Evolutionary conservation across 2,329 filamentous ascomycete species (phyloP), one percentile per base, ranked within the genome.

Genomic region (Calonectria honghensis): DNA sequence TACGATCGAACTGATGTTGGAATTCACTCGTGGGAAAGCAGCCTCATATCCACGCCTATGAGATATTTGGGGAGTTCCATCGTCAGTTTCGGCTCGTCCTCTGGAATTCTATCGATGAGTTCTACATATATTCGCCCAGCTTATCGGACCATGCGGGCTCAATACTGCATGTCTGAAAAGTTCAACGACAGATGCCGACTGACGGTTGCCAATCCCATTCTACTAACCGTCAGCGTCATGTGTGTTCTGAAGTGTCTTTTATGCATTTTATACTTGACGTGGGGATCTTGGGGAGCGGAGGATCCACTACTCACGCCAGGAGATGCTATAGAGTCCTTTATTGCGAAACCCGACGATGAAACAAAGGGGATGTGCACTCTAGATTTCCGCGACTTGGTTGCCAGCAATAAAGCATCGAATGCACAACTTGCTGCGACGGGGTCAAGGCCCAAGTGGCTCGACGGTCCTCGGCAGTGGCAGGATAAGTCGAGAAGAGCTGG

Each of bases 321-420:
- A 18, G 77, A 79, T 52, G 77, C 77, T 0, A 76, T 79, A 1
- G 75, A 76, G 20, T 79, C 77, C 2, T 79, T 79, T 5, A 73
- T 79, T 0, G 41, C 68, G 0, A 77, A 9, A 0, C 75, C 73
- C 0, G 74, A 77, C 37, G 54, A 77, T 2, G 72, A 77, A 50
- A 79, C 77, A 6, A 71, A 35, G 3, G 75, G 66, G 0, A 79
- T 79, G 77, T 79, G 77, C 29, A 70, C 72, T 0, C 16, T 78
- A 6, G 76, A 64, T 1, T 27, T 71, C 39, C 20, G 29, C 1
- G 76, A 78, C 31, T 5, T 78, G 0, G 41, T 50, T 10, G 29
- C 61, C 29, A 10, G 18, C 10, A 77, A 59, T 6, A 70, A 27
- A 18, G 27, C 20, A 3, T 20, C 37, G 0, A 68, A 39, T 4